Base-by-base conservation (phyloP, 2,329 filamentous ascomycete species). In the Stachybotrys chartarum region DNA sequence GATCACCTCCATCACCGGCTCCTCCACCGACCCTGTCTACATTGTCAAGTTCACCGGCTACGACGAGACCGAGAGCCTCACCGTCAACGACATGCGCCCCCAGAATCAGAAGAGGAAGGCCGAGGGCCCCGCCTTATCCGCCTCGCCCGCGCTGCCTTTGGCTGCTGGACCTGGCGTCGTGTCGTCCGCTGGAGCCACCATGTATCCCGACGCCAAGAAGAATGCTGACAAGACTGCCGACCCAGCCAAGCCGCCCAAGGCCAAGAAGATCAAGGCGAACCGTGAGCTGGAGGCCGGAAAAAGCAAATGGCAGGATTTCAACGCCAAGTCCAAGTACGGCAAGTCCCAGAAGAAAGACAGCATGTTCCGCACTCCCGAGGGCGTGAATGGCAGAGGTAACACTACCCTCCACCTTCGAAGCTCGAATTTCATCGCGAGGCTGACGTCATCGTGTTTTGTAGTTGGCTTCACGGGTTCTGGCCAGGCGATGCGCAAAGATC, bases 381-480 rank as follows among this genome's bases (percentile, higher is more conserved):
- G 90, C 58, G 82, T 94, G 30, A 83, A 90, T 65, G 92, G 89
- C 56, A 84, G 91, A 87, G 92, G 92, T 96, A 75, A 62, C 3
- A 47, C 10, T 17, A 8, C 3, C 45, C 11, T 8, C 11, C 45
- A 8, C 45, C 7, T 24, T n/a, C 16, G 16, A 12, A n/a, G 10
- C n/a, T 47, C 6, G 16, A 12, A 47, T 12, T 3, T 17, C 14
- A 1, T 10, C 30, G 11, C 12, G 24, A 8, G 7, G 24, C n/a
- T 7, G 7, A 47, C 35, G 10, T 14, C 35, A 49, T 7, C 5
- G 48, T 30, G 39, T 49, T 53, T 18, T 51, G 7, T 61, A 97
- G 94, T 99, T 67, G 94, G 94, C 39, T 97, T 99, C 68, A 96
- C 91, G 8, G 94, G 94, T 59, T 97, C 92, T 54, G 94, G 94